Evolutionary conservation across 192 early-diverging fungal genomes (phyloP).

Genomic region (Chytriomyces confervae): DNA sequence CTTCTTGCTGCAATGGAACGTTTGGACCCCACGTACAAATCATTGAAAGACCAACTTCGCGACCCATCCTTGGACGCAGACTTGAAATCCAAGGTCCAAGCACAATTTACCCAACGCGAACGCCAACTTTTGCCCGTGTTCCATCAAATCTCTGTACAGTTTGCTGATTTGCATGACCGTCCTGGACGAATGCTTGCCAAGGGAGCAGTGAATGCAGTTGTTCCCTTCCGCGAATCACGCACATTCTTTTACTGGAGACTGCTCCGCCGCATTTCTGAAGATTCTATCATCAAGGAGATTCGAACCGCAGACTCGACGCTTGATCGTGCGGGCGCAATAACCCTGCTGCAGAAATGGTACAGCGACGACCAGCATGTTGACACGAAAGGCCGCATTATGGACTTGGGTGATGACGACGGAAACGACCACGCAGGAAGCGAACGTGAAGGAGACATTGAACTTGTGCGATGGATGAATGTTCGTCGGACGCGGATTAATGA

Average conservation of each 20-base stretch:
- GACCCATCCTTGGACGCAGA: slow-evolving; percentile 59
- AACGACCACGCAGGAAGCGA: slow-evolving; percentile 38
- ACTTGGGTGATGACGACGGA: slow-evolving; percentile 34
- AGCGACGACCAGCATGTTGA: slow-evolving; percentile 28
- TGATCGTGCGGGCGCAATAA: slow-evolving; percentile 57
- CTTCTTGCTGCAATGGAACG: slow-evolving; percentile 92
- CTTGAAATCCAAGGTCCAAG: slow-evolving; percentile 71
- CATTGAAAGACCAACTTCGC: slow-evolving; percentile 63
- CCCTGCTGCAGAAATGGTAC: slow-evolving; percentile 32
- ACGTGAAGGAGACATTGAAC: slow-evolving; percentile 42
- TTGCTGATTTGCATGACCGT: slow-evolving; percentile 97
- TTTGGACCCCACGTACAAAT: slow-evolving; percentile 78
- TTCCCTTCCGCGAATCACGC: slow-evolving; percentile 82
- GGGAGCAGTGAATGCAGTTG: slow-evolving; percentile 78
- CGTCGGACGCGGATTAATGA: slow-evolving; percentile 42
- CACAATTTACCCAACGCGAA: slow-evolving; percentile 80
- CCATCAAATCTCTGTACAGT: slow-evolving; percentile 91
- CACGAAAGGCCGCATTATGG: slow-evolving; percentile 25
- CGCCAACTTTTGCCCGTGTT: slow-evolving; percentile 87
- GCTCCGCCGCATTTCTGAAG: slow-evolving; percentile 79
- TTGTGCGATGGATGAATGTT: slow-evolving; percentile 50
- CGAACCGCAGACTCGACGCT: slow-evolving; percentile 56
- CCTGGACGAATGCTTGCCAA: slow-evolving; percentile 96
- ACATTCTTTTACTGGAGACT: slow-evolving; percentile 94
- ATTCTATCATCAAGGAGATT: slow-evolving; percentile 69